These are phyloP conservation scores for Symbiodinium pilosum DNA, from an alignment of 73 alveolate species.

Conservation along the genomic window DNA sequence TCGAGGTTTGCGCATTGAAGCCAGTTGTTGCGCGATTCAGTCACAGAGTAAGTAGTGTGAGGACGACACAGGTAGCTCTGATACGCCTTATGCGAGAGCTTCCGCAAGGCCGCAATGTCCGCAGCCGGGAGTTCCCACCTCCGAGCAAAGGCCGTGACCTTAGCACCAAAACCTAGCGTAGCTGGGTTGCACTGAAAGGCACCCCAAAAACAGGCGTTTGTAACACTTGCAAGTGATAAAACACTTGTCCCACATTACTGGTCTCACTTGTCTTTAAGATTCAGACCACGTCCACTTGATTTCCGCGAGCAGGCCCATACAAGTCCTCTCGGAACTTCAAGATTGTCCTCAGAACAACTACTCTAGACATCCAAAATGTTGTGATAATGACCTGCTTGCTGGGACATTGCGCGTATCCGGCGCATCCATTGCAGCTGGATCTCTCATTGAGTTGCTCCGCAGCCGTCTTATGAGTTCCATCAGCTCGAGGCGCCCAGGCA, in stretches of 20 bases:
- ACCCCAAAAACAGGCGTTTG: too few relatives aligned
- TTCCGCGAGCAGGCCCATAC: conserved; percentile 36
- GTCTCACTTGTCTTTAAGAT: too few relatives aligned
- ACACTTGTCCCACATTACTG: too few relatives aligned
- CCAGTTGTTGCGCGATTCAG: too few relatives aligned
- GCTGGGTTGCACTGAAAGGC: not conserved
- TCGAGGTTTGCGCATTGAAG: too few relatives aligned
- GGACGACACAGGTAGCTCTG: too few relatives aligned
- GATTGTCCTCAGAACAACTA: conserved; percentile 18
- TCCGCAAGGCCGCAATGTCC: conserved; percentile 26
- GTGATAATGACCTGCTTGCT: too few relatives aligned
- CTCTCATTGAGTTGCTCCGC: conserved; percentile 79
- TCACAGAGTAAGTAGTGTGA: too few relatives aligned
- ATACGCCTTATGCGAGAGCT: conserved; percentile 32
- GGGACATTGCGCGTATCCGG: not conserved
- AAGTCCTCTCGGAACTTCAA: conserved; percentile 53
- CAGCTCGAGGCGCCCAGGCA: not conserved
- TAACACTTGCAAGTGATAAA: too few relatives aligned
- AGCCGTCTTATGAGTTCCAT: conserved; percentile 17
- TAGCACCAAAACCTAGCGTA: too few relatives aligned
- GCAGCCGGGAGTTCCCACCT: conserved; percentile 33
- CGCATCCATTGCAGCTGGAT: not conserved
- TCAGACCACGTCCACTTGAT: conserved; percentile 36
- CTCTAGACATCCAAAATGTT: not conserved
- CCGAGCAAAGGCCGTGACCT: conserved; percentile 56